Percentiles rank a stretch among this genome's conserved stretches.
Evolutionary conservation across 768 basidiomycete species (phyloP).

Genomic region (Leccinum uliginosum): DNA sequence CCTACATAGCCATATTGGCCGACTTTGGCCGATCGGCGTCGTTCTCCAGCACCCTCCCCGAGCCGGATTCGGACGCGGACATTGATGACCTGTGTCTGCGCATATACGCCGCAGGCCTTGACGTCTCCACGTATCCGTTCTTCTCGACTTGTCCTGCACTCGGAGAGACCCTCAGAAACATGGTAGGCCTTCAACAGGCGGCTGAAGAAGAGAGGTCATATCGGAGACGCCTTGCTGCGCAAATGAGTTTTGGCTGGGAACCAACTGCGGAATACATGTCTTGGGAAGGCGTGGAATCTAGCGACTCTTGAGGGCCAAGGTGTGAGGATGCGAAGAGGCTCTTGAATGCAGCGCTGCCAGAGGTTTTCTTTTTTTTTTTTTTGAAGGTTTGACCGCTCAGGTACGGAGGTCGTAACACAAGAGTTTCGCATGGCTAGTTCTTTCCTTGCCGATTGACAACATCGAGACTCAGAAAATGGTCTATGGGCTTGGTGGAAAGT

Average conservation of each 20-base stretch:
- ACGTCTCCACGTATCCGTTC: conserved; percentile 3
- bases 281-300: conserved; percentile 6
- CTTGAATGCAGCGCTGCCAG: too few species aligned
- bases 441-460: too few species aligned
- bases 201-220: neutral
- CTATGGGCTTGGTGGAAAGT: too few species aligned
- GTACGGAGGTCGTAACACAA: too few species aligned
- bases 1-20: conserved; percentile 1
- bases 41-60: neutral
- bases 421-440: too few species aligned
- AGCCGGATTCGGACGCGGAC: neutral
- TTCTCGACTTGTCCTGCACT: neutral
- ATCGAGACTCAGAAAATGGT: too few species aligned
- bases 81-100: neutral
- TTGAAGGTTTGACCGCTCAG: too few species aligned
- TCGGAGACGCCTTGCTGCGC: neutral
- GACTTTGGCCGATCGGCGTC: neutral
- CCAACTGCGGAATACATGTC: neutral
- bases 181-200: neutral
- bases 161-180: neutral
- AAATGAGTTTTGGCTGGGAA: conserved; percentile 1
- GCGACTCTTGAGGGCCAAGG: too few species aligned
- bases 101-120: neutral
- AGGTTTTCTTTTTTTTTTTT: too few species aligned
- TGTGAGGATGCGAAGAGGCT: too few species aligned